These are phyloP conservation scores for Prunus mira DNA, from an alignment of 306 rosid genomes.

Conservation along the genomic window DNA sequence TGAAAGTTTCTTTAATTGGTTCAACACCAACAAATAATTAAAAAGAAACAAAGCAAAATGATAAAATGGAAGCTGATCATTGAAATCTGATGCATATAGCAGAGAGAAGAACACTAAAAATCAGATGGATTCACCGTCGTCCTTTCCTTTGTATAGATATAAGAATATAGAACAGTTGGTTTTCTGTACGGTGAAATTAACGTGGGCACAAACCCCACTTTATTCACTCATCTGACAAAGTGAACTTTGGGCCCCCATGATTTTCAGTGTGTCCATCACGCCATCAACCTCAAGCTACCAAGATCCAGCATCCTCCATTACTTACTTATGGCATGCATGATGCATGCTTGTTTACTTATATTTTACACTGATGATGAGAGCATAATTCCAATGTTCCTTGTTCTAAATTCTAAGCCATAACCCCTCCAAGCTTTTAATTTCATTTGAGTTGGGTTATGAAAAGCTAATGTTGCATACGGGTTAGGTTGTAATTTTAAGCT, in stretches of 20 bases:
- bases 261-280: slow-evolving; percentile 55
- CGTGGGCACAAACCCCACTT: slow-evolving; percentile 45
- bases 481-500: neutral
- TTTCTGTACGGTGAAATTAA: slow-evolving; percentile 17
- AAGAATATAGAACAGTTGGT: slow-evolving; percentile 7
- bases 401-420: neutral
- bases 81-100: neutral
- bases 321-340: neutral
- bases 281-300: slow-evolving; percentile 18
- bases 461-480: neutral
- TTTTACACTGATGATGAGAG: neutral
- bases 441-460: neutral
- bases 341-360: neutral
- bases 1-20: neutral
- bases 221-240: slow-evolving; percentile 40
- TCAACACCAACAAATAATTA: neutral
- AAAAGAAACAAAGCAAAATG: neutral
- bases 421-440: neutral
- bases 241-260: slow-evolving; percentile 26
- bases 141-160: neutral
- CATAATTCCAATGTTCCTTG: neutral
- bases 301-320: neutral
- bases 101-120: slow-evolving; percentile 4
- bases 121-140: neutral
- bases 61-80: neutral